Base-by-base conservation (phyloP, 768 basidiomycete genomes). In the Suillus variegatus region DNA sequence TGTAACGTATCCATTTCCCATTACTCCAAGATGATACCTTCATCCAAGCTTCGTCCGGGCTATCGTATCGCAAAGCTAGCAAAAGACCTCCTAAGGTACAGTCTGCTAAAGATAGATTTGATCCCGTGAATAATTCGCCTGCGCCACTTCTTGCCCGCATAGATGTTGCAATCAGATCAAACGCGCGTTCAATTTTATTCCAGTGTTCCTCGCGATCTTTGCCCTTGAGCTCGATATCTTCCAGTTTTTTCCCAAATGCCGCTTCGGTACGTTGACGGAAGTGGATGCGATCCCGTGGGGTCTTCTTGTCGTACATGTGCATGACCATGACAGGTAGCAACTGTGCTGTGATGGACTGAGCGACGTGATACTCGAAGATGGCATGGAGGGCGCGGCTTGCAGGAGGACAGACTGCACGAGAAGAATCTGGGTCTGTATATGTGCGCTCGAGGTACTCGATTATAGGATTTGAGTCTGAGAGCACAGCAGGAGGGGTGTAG, bases 391-490 rank as follows among this genome's bases (percentile, higher is more conserved):
- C 65, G 25, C 65, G 66, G 22, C 68, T 73, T 43, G 68, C 61
- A 6, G 55, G 63, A 1, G 75, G 79, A 41, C 65, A 66, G 32
- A 73, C 51, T 52, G 54, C 51, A 16, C 60, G 60, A n/a, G 57
- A 52, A 54, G 52, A 63, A 6, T 71, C 72, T 9, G 67, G 68
- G 36, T 64, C 60, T 20, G 68, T 66, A 44, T 70, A 74, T n/a
- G 70, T 71, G 22, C 62, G 69, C 43, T 81, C 80, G 46, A 81
- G 75, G 66, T 80, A 79, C 58, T 76, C 73, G 28, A 79, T 69
- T 55, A 81, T 81, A 22, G 73, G 73, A 3, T 70, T 71, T 7
- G 78, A 79, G 62, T 81, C 78, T 7, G 78, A 74, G 3, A 79
- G 49, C n/a, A 69, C 60, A 8, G 74, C 65, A 36, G 73, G 71